These are phyloP conservation scores for Leishmania guyanensis DNA, from an alignment of 208 protist species.

Conservation along the genomic window DNA sequence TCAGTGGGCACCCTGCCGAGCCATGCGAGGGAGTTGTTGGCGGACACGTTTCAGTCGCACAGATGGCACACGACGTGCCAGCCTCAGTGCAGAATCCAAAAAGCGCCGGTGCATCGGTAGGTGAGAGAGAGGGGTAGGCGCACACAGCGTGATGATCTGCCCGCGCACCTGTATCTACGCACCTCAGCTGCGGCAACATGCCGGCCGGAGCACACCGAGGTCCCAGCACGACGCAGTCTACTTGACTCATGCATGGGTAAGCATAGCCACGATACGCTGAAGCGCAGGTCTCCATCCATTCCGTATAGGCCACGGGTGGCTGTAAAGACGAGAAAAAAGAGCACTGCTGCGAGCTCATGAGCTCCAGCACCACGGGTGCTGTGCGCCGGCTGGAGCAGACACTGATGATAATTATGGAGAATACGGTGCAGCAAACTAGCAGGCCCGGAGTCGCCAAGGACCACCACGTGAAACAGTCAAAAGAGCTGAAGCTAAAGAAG, in stretches of 20 bases:
- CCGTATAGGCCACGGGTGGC: conserved; percentile 29
- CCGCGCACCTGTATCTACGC: conserved; percentile 8
- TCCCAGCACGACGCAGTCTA: conserved; percentile 47
- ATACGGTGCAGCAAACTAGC: conserved; percentile 23
- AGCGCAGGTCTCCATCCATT: conserved; percentile 32
- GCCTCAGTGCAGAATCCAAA: conserved; percentile 37
- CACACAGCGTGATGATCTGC: conserved; percentile 16
- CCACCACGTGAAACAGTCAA: conserved; percentile 50
- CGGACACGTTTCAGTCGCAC: conserved; percentile 12
- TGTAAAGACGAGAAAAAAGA: conserved; percentile 32
- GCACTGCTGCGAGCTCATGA: conserved; percentile 30
- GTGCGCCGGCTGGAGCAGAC: conserved; percentile 15
- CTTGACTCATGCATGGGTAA: conserved; percentile 30
- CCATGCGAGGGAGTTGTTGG: conserved; percentile 5
- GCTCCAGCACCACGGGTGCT: conserved; percentile 29
- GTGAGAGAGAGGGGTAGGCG: conserved; percentile 6
- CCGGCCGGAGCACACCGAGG: conserved; percentile 21
- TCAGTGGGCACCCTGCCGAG: conserved; percentile 16
- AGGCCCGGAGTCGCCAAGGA: conserved; percentile 34
- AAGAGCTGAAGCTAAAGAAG: conserved; percentile 45
- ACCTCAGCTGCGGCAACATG: conserved; percentile 34
- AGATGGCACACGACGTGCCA: conserved; percentile 39
- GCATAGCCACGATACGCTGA: conserved; percentile 8
- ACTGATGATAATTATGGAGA: conserved; percentile 42
- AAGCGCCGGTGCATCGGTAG: neutral